Evolutionary conservation across 495 filamentous ascomycete genomes (phyloP).

Genomic region (Parathielavia hyrcaniae): DNA sequence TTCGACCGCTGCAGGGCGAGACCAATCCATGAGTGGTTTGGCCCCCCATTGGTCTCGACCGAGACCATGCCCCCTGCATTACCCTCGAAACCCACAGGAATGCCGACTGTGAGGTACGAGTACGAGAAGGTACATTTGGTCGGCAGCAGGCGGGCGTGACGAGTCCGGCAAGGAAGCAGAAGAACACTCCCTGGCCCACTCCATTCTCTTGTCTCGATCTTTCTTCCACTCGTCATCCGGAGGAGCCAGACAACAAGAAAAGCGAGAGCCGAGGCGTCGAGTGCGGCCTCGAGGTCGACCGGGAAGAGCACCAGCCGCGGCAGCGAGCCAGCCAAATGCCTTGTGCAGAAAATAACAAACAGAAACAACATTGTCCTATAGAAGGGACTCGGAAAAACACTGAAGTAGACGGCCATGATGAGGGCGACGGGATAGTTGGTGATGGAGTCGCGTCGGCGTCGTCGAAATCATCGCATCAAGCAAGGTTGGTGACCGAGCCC

Average conservation of each 20-base stretch:
- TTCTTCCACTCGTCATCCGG: neutral
- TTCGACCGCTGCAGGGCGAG: constrained; percentile 10
- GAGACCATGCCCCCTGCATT: constrained; percentile 50
- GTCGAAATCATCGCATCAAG: neutral
- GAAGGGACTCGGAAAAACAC: constrained; percentile 7
- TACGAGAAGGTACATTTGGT: constrained; percentile 59
- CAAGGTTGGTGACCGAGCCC: neutral
- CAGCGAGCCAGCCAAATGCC: neutral
- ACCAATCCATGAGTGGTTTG: constrained; percentile 28
- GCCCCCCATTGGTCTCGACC: constrained; percentile 32
- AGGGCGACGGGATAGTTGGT: neutral
- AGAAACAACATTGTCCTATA: constrained; percentile 18
- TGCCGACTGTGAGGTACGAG: constrained; percentile 59
- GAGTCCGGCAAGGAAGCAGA: constrained; percentile 56
- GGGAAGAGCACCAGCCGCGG: neutral
- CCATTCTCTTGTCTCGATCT: constrained; percentile 11
- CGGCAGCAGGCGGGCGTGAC: constrained; percentile 56
- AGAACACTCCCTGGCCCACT: constrained; percentile 25
- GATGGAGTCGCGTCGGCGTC: constrained; percentile 3
- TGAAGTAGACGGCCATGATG: constrained; percentile 12
- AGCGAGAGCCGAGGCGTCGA: neutral
- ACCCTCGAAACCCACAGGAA: constrained; percentile 58
- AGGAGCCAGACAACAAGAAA: constrained; percentile 15
- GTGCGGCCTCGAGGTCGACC: neutral
- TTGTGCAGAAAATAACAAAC: constrained; percentile 11